Evolutionary conservation across 2,329 filamentous ascomycete species (phyloP).

Genomic region (Fusarium sp.): DNA sequence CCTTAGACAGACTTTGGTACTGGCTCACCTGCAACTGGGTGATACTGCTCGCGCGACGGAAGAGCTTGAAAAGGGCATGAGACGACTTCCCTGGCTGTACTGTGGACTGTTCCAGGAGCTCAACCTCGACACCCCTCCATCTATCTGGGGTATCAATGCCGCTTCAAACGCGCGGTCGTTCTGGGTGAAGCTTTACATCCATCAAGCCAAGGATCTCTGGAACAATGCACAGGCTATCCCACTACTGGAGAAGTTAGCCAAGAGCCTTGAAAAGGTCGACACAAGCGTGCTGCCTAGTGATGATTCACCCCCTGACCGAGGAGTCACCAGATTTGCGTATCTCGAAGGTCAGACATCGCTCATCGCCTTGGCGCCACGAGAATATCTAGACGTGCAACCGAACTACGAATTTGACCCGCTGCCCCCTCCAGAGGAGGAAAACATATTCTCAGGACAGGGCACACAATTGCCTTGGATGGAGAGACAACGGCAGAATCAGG

Average conservation of each 20-base stretch:
- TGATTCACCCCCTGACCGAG: constrained; percentile 60
- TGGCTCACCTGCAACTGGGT: constrained; percentile 81
- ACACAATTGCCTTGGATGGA: constrained; percentile 40
- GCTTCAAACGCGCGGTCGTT: constrained; percentile 74
- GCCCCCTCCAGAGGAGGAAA: constrained; percentile 74
- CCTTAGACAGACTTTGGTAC: constrained; percentile 80
- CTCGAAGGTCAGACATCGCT: constrained; percentile 82
- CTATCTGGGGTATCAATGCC: constrained; percentile 84
- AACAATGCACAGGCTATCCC: constrained; percentile 79
- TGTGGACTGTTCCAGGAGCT: constrained; percentile 84
- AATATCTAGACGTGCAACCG: constrained; percentile 74
- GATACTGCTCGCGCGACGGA: constrained; percentile 76
- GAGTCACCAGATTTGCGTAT: constrained; percentile 81
- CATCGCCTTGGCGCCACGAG: constrained; percentile 77
- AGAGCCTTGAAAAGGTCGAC: constrained; percentile 64
- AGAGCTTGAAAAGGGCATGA: constrained; percentile 77
- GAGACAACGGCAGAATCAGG: constrained; percentile 9
- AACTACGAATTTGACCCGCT: constrained; percentile 87
- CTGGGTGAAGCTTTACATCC: constrained; percentile 81
- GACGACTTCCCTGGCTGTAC: constrained; percentile 87
- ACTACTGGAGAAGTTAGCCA: constrained; percentile 79
- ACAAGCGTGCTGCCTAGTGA: constrained; percentile 55
- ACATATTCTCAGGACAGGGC: constrained; percentile 52
- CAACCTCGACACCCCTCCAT: constrained; percentile 81
- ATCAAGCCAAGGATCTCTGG: constrained; percentile 86